These are phyloP conservation scores for Salix exigua DNA, from an alignment of 345 rosid species.

Conservation along the genomic window DNA sequence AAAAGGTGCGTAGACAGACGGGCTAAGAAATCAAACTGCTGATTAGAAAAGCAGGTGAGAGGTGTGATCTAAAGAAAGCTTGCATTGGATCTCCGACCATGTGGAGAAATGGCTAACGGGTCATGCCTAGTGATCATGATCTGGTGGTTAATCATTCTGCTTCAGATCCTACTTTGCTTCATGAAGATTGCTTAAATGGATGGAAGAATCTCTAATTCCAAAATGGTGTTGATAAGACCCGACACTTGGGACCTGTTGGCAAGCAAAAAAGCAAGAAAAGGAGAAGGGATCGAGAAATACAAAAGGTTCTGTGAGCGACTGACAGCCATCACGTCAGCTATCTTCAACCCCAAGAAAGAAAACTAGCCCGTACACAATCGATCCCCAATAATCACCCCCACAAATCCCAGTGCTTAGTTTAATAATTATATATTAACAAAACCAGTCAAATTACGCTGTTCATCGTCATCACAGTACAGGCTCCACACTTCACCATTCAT, in stretches of 20 bases:
- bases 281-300: not conserved
- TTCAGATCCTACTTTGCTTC: not conserved
- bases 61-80: not conserved
- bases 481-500: not conserved
- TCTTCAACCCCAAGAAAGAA: constrained; percentile 1
- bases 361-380: not conserved
- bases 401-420: not conserved
- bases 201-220: constrained; percentile 17
- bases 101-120: not conserved
- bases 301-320: constrained; percentile 15
- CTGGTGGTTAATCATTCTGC: not conserved
- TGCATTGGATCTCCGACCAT: not conserved
- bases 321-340: constrained; percentile 21
- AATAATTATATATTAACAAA: not conserved
- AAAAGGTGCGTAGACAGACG: too few relatives aligned
- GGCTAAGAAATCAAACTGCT: not conserved
- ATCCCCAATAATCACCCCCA: not conserved
- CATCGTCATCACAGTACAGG: not conserved
- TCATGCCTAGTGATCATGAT: not conserved
- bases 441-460: not conserved
- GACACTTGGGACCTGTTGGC: constrained; percentile 19
- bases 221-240: constrained; percentile 19
- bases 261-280: not conserved
- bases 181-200: constrained; percentile 1
- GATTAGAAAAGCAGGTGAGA: not conserved